Base-by-base conservation (phyloP, 108 stramenopile species). In the Cyclotella sp. region DNA sequence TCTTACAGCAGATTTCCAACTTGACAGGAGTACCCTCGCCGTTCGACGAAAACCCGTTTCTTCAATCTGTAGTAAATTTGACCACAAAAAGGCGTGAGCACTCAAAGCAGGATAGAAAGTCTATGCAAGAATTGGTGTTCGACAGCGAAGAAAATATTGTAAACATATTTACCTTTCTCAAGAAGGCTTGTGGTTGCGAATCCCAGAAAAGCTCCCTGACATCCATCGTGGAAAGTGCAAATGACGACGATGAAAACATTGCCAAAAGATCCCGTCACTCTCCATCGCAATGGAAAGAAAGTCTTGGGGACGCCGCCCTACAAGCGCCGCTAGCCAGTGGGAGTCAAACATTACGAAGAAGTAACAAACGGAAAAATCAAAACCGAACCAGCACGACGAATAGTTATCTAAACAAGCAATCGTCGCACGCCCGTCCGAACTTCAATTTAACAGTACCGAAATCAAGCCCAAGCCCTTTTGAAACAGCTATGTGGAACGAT, bases 381-480 rank as follows among this genome's bases (percentile, higher is more conserved):
- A 21, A 40, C 11, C 43, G 7, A 18, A 41, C 34, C 34, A 21
- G 18, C 21, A 14, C 57, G 19, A 30, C 43, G 22, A 55, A 60
- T 15, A 70, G 58, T 40, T 44, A 30, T 12, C 28, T 26, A 18
- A 66, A 45, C 47, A 76, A 62, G 45, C 45, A 76, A 18, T 58
- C 58, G 61, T 45, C 59, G 42, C 15, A 42, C 45, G 59, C 29
- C 66, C 16, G 40, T 24, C 26, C 28, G 29, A 81, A 82, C 46
- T 51, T 60, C 18, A 74, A 74, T 60, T 54, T 68, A 3, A 52
- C 72, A 28, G 46, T 83, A 9, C 85, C 85, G 16, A 78, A 73
- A 61, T 39, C 46, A 69, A 79, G 71, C 40, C 92, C 90, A 49
- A 90, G 91, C 69, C 95, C 95, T 0, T 93, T 95, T 75, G 92